Conservation (phyloP, 2,329 filamentous ascomycete genomes). For the Aspergillus jensenii region DNA sequence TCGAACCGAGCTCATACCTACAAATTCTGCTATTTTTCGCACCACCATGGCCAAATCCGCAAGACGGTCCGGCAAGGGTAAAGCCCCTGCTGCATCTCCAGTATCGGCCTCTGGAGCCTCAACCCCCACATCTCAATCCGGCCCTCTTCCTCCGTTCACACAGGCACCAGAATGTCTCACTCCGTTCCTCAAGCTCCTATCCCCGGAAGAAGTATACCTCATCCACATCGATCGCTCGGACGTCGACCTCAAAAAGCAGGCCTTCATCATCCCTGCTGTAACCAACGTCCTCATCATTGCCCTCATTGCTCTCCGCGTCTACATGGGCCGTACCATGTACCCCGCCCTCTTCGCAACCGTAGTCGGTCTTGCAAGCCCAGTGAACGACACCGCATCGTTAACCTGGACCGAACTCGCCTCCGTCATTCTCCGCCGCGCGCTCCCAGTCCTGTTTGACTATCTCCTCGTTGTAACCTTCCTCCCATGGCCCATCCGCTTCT, state of each 20-base stretch:
- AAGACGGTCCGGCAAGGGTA: constrained; percentile 30
- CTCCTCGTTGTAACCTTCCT: constrained; percentile 66
- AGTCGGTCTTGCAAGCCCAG: constrained; percentile 65
- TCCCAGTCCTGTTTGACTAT: constrained; percentile 73
- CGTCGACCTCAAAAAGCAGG: constrained; percentile 71
- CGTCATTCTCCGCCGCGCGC: constrained; percentile 60
- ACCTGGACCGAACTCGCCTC: constrained; percentile 57
- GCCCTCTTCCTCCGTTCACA: constrained; percentile 66
- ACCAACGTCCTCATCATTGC: constrained; percentile 70
- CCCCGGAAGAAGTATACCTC: constrained; percentile 73
- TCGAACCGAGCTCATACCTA: background rate
- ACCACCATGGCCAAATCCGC: constrained; percentile 38
- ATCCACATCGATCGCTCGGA: constrained; percentile 76
- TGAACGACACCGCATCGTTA: constrained; percentile 58
- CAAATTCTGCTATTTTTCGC: background rate
- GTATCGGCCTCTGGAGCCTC: constrained; percentile 29
- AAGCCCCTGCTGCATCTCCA: constrained; percentile 24
- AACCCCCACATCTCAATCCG: constrained; percentile 33
- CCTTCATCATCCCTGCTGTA: constrained; percentile 75
- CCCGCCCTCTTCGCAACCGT: constrained; percentile 63
- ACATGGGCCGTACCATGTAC: constrained; percentile 71
- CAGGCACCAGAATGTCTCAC: constrained; percentile 62
- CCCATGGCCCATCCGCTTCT: constrained; percentile 73
- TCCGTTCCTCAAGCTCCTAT: constrained; percentile 67
- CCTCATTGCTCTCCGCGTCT: constrained; percentile 68